Percentiles rank a stretch among this genome's conserved stretches.
Evolutionary conservation across 2,329 filamentous ascomycete genomes (phyloP).

Genomic region (Ceratocystis eucalypticola): DNA sequence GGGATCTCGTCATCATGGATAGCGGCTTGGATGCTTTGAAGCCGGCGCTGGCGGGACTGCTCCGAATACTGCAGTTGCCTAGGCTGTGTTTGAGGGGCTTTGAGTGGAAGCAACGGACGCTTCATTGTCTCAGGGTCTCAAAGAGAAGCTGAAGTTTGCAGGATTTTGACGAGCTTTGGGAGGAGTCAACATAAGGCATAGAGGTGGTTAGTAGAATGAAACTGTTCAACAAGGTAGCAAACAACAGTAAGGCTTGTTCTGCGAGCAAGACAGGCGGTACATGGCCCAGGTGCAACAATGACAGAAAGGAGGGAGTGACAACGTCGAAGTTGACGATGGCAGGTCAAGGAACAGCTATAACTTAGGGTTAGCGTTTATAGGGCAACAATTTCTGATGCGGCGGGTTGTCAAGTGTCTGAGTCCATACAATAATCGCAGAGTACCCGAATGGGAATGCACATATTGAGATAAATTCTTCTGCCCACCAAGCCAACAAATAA

Average conservation of each 20-base stretch:
- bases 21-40: conserved; percentile 7
- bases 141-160: too few species aligned
- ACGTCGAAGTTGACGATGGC: background rate
- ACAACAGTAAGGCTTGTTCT: background rate
- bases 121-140: background rate
- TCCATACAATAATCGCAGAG: too few species aligned
- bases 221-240: background rate
- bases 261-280: background rate
- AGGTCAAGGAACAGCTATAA: background rate
- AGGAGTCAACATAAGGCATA: background rate
- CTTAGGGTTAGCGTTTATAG: background rate
- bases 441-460: too few species aligned
- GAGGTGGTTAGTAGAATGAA: background rate
- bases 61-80: background rate
- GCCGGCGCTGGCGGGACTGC: background rate
- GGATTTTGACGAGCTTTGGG: too few species aligned
- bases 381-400: too few species aligned
- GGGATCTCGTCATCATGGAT: conserved; percentile 13
- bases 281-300: background rate
- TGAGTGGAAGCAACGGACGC: background rate
- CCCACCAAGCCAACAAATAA: background rate
- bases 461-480: too few species aligned
- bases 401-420: too few species aligned
- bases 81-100: background rate
- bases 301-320: background rate